A percentile compares a stretch with the other conserved stretches of the same genome.
Conservation (phyloP, 2,329 filamentous ascomycete species). For the Chalaropsis ovoidea region DNA sequence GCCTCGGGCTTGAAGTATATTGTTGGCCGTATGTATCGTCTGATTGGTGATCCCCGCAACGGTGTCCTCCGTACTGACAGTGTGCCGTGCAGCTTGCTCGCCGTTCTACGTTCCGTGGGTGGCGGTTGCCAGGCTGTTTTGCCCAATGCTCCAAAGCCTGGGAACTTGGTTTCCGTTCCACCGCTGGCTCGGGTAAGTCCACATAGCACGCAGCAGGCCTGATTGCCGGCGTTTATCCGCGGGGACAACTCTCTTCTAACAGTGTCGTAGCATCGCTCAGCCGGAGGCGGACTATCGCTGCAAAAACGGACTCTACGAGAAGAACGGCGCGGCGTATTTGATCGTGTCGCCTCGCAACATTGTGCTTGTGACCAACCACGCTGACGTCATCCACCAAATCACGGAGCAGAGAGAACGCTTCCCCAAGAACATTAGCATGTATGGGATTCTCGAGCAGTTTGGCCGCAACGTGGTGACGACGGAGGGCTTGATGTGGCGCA, state of each 20-base stretch:
- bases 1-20: constrained; percentile 44
- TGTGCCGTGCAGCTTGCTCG: constrained; percentile 36
- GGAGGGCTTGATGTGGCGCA: constrained; percentile 59
- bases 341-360: constrained; percentile 49
- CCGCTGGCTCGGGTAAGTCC: constrained; percentile 20
- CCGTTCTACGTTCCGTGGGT: constrained; percentile 48
- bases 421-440: constrained; percentile 38
- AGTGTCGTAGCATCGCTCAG: not conserved
- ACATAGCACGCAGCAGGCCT: not conserved
- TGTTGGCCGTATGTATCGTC: constrained; percentile 42
- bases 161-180: constrained; percentile 20
- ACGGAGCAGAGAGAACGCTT: constrained; percentile 58
- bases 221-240: not conserved
- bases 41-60: constrained; percentile 21
- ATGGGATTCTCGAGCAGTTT: constrained; percentile 40
- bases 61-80: constrained; percentile 10
- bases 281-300: constrained; percentile 17
- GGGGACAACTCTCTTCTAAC: not conserved
- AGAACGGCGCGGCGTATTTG: constrained; percentile 54
- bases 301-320: constrained; percentile 47
- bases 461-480: constrained; percentile 62
- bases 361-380: constrained; percentile 49
- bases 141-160: constrained; percentile 12
- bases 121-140: constrained; percentile 33
- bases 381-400: constrained; percentile 57